A percentile compares a stretch with the other conserved stretches of the same genome.
phyloP scores from a whole-genome alignment of 768 basidiomycete genomes.

The Macrolepiota dolichaula region DNA sequence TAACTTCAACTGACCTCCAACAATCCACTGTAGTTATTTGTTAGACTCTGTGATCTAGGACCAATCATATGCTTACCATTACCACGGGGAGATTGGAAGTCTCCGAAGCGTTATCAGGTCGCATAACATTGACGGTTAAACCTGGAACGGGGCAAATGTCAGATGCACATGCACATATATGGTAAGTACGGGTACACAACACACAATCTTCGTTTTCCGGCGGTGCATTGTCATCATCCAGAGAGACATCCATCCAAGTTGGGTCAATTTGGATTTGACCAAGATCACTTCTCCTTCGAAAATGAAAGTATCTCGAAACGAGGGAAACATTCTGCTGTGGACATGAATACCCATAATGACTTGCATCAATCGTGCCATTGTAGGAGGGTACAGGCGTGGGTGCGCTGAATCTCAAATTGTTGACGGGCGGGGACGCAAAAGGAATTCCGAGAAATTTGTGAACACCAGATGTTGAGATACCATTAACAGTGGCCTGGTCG shows the following conservation, averaged over 20 bases:
- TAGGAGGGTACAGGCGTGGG: constrained; percentile 11
- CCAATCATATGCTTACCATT: constrained; percentile 31
- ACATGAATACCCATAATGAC: constrained; percentile 12
- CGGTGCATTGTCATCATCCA: constrained; percentile 8
- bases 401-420: constrained; percentile 12
- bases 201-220: constrained; percentile 25
- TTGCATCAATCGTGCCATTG: constrained; percentile 13
- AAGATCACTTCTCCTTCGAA: not conserved
- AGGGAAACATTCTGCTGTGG: constrained; percentile 13
- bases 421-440: constrained; percentile 15
- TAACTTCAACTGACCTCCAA: constrained; percentile 28
- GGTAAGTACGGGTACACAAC: not conserved
- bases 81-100: constrained; percentile 44
- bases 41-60: not conserved
- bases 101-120: constrained; percentile 31
- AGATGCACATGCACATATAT: not conserved
- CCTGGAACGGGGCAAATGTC: constrained; percentile 17
- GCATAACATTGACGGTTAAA: constrained; percentile 45
- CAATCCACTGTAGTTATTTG: constrained; percentile 36
- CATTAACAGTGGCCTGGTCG: constrained; percentile 5
- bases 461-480: constrained; percentile 9
- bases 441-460: constrained; percentile 16
- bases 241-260: constrained; percentile 1
- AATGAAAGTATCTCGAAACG: not conserved
- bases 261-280: not conserved